Evolutionary conservation across 2,329 filamentous ascomycete species (phyloP).

Genomic region (Aspergillus chevalieri): DNA sequence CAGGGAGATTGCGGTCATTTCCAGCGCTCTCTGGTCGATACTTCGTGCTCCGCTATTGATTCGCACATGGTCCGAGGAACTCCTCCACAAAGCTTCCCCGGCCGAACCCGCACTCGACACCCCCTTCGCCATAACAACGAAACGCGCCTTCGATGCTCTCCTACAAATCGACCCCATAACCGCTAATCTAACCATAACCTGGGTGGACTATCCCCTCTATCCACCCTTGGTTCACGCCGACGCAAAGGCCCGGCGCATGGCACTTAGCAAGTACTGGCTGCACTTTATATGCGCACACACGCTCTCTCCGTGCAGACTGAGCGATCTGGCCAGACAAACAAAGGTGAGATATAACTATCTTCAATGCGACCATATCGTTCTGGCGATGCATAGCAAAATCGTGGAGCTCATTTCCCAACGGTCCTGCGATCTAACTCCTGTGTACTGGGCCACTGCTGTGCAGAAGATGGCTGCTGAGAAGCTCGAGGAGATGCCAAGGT

Average conservation of each 20-base stretch:
- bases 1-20: not conserved
- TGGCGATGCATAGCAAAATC: not conserved
- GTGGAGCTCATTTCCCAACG: not conserved
- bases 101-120: too few species aligned
- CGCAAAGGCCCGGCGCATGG: not conserved
- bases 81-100: not conserved
- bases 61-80: not conserved
- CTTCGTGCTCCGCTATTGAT: not conserved
- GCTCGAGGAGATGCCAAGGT: not conserved
- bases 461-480: not conserved
- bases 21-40: not conserved
- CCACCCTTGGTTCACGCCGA: not conserved
- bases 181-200: not conserved
- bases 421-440: not conserved
- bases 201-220: not conserved
- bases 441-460: not conserved
- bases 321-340: not conserved
- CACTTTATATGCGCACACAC: not conserved
- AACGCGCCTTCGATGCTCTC: not conserved
- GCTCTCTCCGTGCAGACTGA: not conserved
- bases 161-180: not conserved
- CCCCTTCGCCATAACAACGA: not conserved
- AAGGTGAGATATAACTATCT: not conserved
- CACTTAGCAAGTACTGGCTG: not conserved
- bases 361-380: not conserved